Conservation (phyloP, 225 moss, liverwort and hornwort species). For the Marchantia polymorpha region DNA sequence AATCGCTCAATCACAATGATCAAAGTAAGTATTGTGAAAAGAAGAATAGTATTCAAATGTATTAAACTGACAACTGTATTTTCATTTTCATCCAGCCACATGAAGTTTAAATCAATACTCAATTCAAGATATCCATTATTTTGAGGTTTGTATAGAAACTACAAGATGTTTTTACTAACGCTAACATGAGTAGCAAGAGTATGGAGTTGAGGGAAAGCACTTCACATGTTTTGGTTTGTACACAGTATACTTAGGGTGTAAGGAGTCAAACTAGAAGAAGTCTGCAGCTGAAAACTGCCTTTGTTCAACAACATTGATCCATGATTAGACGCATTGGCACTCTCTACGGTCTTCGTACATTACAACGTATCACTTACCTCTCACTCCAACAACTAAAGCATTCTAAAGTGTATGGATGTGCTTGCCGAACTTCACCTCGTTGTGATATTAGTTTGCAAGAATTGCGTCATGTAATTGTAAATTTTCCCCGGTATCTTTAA, state of each 20-base stretch:
- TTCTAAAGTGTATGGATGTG: constrained; percentile 93
- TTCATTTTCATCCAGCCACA: constrained; percentile 85
- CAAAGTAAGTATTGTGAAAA: constrained; percentile 91
- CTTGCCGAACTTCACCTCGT: constrained; percentile 98
- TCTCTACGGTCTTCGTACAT: constrained; percentile 54
- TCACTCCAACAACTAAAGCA: constrained; percentile 97
- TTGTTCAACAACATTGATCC: constrained; percentile 31
- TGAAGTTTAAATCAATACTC: constrained; percentile 48
- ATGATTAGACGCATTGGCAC: constrained; percentile 49
- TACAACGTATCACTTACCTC: constrained; percentile 87
- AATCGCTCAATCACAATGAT: constrained; percentile 88
- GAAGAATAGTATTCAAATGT: constrained; percentile 83
- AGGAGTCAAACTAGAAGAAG: constrained; percentile 83
- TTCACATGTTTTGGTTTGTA: constrained; percentile 89
- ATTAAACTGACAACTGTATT: constrained; percentile 78
- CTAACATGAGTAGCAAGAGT: constrained; percentile 82
- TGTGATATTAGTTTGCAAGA: constrained; percentile 92
- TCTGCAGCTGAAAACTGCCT: constrained; percentile 47
- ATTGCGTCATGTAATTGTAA: constrained; percentile 90
- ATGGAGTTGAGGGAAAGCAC: constrained; percentile 78
- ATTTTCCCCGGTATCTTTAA: constrained; percentile 81
- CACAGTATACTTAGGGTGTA: constrained; percentile 94
- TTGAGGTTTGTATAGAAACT: constrained; percentile 44
- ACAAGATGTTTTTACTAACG: constrained; percentile 72
- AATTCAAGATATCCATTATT: constrained; percentile 33